Evolutionary conservation across 1,284 basidiomycete genomes (phyloP), one percentile per base, ranked within the genome.

Genomic region (Meripilus lineatus): DNA sequence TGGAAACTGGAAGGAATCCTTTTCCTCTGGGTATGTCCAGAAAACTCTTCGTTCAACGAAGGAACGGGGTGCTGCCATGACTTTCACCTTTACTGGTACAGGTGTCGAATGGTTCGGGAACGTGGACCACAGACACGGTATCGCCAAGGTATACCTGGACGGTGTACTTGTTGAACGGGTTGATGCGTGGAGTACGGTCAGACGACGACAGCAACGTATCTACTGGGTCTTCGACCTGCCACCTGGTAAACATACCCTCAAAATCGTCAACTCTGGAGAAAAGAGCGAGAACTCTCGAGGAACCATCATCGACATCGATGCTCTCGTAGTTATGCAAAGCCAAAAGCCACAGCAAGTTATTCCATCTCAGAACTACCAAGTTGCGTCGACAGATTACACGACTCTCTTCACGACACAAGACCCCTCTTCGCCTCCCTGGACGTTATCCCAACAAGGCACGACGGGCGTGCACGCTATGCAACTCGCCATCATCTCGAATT

Each of bases 381-480:
- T 48, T 7, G 40, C 51, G 3, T 30, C 49, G 49, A 22, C 44
- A 49, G 13, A 15, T 45, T 41, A 15, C 25, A 38, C 37, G 21
- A 20, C 37, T 34, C 43, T 5, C 28, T 8, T 30, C 28, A n/a
- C 28, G 8, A 10, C 28, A 10, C 28, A 8, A 30, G 28, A 30
- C n/a, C n/a, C 45, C 13, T 20, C 56, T 8, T 50, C 47, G 23
- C 46, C 50, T 20, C 57, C 58, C 7, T 81, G 80, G 80, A 65
- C 65, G 3, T 56, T 81, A 32, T 54, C 54, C 24, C 77, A 83
- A 58, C 67, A 73, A 41, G 84, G 89, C 5, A 70, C 74, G 13
- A 87, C 85, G 11, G 89, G 89, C n/a, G 83, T 91, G 11, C 68
- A 78, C 43, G 89, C 87, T 2, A 90, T 91, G 89, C 88, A 91